Percentiles rank a stretch among this genome's conserved stretches.
These are phyloP conservation scores for Sindora glabra DNA, from an alignment of 306 rosid genomes.

Conservation along the genomic window DNA sequence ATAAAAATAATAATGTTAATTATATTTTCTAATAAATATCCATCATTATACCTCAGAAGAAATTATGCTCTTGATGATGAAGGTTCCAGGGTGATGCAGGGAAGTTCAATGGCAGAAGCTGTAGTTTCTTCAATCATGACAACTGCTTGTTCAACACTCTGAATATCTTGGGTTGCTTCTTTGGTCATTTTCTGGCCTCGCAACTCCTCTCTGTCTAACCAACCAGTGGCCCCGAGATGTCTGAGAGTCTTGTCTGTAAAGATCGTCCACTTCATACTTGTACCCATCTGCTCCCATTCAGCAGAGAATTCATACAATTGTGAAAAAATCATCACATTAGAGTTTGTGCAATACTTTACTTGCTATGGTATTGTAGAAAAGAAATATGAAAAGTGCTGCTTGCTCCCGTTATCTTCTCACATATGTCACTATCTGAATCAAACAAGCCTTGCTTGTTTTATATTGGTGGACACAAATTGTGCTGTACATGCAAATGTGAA, in stretches of 20 bases:
- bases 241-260: not conserved
- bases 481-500: too few relatives aligned
- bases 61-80: too few relatives aligned
- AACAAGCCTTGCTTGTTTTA: too few relatives aligned
- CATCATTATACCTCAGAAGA: too few relatives aligned
- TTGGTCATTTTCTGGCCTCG: slow-evolving; percentile 12
- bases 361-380: too few relatives aligned
- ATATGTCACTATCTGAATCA: too few relatives aligned
- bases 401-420: too few relatives aligned
- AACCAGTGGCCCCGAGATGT: not conserved
- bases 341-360: slow-evolving; percentile 4
- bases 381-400: too few relatives aligned
- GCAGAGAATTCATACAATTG: not conserved
- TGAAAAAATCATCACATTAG: not conserved
- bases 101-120: slow-evolving; percentile 24
- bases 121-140: slow-evolving; percentile 17
- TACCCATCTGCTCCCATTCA: slow-evolving; percentile 65
- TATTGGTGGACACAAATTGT: too few relatives aligned
- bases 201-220: not conserved
- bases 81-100: slow-evolving; percentile 4
- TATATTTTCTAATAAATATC: too few relatives aligned
- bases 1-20: too few relatives aligned
- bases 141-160: slow-evolving; percentile 26
- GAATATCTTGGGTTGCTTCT: slow-evolving; percentile 24
- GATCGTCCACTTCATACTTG: slow-evolving; percentile 29